phyloP scores from a whole-genome alignment of 78 protist genomes.

The Corallochytrium limacisporum region DNA sequence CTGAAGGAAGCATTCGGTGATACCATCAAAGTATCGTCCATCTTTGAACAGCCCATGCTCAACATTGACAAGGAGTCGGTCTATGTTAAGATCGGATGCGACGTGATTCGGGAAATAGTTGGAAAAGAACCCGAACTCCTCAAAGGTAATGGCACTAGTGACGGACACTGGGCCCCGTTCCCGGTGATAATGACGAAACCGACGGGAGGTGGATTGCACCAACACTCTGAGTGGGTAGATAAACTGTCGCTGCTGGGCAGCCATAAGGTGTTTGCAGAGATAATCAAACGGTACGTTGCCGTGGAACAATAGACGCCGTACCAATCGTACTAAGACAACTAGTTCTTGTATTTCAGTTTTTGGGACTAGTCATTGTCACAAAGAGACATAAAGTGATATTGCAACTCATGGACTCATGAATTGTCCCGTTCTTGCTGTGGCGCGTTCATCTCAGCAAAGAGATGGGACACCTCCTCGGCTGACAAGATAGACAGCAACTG shows the following conservation, averaged over 20 bases:
- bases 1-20: neutral
- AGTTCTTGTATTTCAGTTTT: no score
- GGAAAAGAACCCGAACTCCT: neutral
- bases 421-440: no score
- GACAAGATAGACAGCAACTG: no score
- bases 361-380: no score
- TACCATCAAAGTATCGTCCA: neutral
- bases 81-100: neutral
- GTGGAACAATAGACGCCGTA: no score
- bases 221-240: conserved; percentile 13
- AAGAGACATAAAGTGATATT: no score
- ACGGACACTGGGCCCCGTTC: conserved; percentile 14
- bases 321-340: no score
- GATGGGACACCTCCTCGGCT: no score
- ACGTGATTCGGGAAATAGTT: neutral
- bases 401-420: no score
- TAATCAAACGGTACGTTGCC: no score
- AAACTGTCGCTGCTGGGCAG: conserved; percentile 9
- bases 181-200: conserved; percentile 17
- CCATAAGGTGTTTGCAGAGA: no score
- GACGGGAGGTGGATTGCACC: conserved; percentile 14
- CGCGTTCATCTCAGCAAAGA: no score
- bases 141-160: conserved; percentile 10
- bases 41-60: conserved; percentile 2
- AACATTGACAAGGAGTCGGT: neutral